phyloP scores from a whole-genome alignment of 2,329 filamentous ascomycete genomes.

The Exophiala alcalophila region DNA sequence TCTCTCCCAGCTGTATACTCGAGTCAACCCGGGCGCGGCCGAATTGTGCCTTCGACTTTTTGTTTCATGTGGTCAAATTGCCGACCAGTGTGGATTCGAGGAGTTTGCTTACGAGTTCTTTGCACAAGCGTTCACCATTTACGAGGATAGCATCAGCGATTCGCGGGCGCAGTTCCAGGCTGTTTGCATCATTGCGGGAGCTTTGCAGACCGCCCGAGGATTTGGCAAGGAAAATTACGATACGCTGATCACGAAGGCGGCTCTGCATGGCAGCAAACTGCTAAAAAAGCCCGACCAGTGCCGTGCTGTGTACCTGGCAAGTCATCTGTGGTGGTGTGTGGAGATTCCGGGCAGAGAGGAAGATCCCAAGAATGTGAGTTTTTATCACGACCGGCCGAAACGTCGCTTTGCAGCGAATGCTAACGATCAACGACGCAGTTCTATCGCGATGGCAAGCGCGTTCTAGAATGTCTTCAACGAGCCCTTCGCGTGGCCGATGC shows the following conservation, averaged over 20 bases:
- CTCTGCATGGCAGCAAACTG: slow-evolving; percentile 92
- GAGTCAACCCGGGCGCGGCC: slow-evolving; percentile 76
- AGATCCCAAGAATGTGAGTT: slow-evolving; percentile 72
- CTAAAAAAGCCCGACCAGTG: slow-evolving; percentile 98
- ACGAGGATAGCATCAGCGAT: slow-evolving; percentile 93
- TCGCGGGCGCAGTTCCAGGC: slow-evolving; percentile 97
- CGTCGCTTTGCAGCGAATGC: slow-evolving; percentile 8
- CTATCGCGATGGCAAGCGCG: slow-evolving; percentile 95
- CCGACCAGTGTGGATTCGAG: slow-evolving; percentile 86
- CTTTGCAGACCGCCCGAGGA: slow-evolving; percentile 80
- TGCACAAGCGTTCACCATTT: slow-evolving; percentile 95
- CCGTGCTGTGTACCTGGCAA: slow-evolving; percentile 91
- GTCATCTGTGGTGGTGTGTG: slow-evolving; percentile 96
- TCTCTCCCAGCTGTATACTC: slow-evolving; percentile 80
- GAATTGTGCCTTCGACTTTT: slow-evolving; percentile 89
- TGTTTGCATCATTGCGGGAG: slow-evolving; percentile 88
- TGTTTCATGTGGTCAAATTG: slow-evolving; percentile 85
- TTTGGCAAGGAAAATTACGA: slow-evolving; percentile 98
- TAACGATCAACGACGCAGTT: slow-evolving; percentile 56
- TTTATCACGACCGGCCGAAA: neutral
- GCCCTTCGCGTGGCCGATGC: slow-evolving; percentile 94
- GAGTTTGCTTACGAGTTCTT: slow-evolving; percentile 98
- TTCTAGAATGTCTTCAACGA: slow-evolving; percentile 92
- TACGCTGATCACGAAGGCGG: slow-evolving; percentile 95
- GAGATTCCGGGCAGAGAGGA: slow-evolving; percentile 77